Evolutionary conservation across 495 filamentous ascomycete species (phyloP).

Genomic region (Tuber umbilicatum): DNA sequence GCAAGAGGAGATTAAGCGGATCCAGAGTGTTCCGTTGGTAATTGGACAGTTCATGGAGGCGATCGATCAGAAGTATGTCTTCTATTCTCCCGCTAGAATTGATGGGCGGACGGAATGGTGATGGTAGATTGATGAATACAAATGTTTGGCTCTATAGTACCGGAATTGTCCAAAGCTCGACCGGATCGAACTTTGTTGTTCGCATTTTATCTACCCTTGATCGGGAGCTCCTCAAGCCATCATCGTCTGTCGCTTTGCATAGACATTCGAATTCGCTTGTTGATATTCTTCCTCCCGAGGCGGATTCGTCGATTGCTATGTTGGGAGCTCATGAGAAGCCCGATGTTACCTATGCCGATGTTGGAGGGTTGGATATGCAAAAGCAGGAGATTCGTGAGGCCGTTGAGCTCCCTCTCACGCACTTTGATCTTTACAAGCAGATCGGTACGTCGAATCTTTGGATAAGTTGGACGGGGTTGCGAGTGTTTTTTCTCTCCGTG

Average conservation of each 20-base stretch:
- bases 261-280: constrained; percentile 97
- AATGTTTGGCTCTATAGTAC: constrained; percentile 54
- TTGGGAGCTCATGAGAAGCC: constrained; percentile 93
- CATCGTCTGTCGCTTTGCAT: constrained; percentile 92
- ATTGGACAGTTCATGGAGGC: constrained; percentile 99
- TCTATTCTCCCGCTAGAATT: neutral
- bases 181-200: constrained; percentile 97
- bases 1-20: constrained; percentile 98
- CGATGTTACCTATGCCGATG: constrained; percentile 95
- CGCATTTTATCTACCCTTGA: constrained; percentile 97
- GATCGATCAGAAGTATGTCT: constrained; percentile 90
- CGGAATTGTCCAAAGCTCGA: constrained; percentile 96
- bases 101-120: neutral
- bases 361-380: constrained; percentile 97
- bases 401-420: constrained; percentile 89
- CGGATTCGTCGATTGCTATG: constrained; percentile 98
- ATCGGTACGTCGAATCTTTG: constrained; percentile 53
- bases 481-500: neutral
- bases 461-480: neutral
- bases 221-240: constrained; percentile 93
- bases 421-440: constrained; percentile 97
- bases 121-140: neutral
- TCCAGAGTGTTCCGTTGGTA: constrained; percentile 94
- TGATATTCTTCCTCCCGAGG: constrained; percentile 95
- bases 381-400: constrained; percentile 99